Evolutionary conservation across 192 early-diverging fungal species (phyloP).

Genomic region (Coemansia sp.): DNA sequence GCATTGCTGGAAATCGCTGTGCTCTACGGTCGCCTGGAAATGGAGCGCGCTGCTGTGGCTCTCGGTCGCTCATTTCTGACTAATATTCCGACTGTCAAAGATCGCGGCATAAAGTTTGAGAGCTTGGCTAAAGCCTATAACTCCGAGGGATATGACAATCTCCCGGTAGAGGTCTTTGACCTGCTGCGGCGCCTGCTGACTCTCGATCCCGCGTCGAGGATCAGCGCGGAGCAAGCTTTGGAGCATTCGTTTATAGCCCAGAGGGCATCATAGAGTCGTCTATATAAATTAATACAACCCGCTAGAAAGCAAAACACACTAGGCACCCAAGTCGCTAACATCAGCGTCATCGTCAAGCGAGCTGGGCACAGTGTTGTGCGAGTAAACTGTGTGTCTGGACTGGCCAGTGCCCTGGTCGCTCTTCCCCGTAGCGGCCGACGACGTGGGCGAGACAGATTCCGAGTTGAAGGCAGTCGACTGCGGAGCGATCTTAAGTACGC

Average conservation of each 20-base stretch:
- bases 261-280: neutral
- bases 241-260: constrained; percentile 65
- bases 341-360: constrained; percentile 14
- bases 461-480: neutral
- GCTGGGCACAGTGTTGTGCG: constrained; percentile 32
- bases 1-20: constrained; percentile 80
- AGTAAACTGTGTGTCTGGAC: constrained; percentile 48
- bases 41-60: constrained; percentile 65
- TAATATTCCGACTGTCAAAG: constrained; percentile 51
- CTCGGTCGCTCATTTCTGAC: constrained; percentile 55
- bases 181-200: constrained; percentile 61
- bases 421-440: neutral
- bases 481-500: constrained; percentile 7
- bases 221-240: constrained; percentile 76
- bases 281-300: neutral
- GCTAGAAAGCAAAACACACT: too few species aligned
- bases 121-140: constrained; percentile 54
- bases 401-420: constrained; percentile 11
- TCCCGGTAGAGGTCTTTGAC: constrained; percentile 57
- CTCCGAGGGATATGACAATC: constrained; percentile 20
- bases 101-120: constrained; percentile 47
- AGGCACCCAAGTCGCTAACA: constrained; percentile 16
- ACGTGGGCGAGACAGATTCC: constrained; percentile 6
- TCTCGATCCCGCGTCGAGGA: constrained; percentile 60
- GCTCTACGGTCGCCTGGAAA: constrained; percentile 73